Evolutionary conservation across 805 yeast species (phyloP).

Genomic region (Suhomyces sp.): DNA sequence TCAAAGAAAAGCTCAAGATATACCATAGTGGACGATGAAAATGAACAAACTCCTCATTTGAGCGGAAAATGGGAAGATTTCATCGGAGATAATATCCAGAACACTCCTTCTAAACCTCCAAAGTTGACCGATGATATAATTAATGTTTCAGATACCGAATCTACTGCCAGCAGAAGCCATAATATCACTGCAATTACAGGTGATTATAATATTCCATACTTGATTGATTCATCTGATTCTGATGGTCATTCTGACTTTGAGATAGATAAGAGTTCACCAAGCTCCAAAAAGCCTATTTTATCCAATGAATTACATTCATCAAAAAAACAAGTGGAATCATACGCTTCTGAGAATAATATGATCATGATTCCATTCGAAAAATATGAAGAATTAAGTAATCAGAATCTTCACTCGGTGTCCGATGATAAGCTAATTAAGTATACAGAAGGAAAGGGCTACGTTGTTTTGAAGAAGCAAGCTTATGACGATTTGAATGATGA

Average conservation of each 20-base stretch:
- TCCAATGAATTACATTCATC: conserved; percentile 18
- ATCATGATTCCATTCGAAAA: conserved; percentile 31
- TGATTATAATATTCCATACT: conserved; percentile 23
- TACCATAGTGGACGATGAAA: conserved; percentile 27
- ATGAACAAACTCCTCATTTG: conserved; percentile 17
- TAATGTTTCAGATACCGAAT: conserved; percentile 13
- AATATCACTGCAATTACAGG: conserved; percentile 16
- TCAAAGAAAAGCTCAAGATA: conserved; percentile 36
- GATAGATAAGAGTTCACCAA: conserved; percentile 1
- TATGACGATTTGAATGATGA: conserved; percentile 30
- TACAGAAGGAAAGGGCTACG: conserved; percentile 26
- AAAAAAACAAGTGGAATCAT: conserved; percentile 30
- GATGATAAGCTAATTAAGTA: conserved; percentile 23
- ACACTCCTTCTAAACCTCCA: conserved; percentile 23
- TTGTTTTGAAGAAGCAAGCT: conserved; percentile 26
- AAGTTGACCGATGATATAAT: conserved; percentile 16
- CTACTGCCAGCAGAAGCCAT: conserved; percentile 11
- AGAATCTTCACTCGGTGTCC: conserved; percentile 22
- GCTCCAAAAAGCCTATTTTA: conserved; percentile 10
- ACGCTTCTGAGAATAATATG: conserved; percentile 34
- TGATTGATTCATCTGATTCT: conserved; percentile 31
- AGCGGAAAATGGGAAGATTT: conserved; percentile 41
- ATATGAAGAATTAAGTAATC: conserved; percentile 28
- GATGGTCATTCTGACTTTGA: conserved; percentile 27
- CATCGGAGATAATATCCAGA: conserved; percentile 28